Percentiles rank a stretch among this genome's conserved stretches.
These are phyloP conservation scores for Musa schizocarpa DNA, from an alignment of 176 grass and related monocot species.

Conservation along the genomic window DNA sequence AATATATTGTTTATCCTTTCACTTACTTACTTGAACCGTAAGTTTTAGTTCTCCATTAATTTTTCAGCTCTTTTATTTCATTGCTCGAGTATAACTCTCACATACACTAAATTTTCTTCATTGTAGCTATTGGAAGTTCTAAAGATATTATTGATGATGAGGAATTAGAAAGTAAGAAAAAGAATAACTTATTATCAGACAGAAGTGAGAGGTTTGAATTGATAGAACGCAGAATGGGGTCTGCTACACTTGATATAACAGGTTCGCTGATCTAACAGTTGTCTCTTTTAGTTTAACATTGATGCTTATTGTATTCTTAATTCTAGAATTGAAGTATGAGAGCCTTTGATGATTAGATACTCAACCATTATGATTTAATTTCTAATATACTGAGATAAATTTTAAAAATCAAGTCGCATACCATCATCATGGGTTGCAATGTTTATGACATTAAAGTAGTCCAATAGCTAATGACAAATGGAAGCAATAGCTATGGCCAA, in stretches of 20 bases:
- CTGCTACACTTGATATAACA: conserved; percentile 3
- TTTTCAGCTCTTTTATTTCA: not conserved
- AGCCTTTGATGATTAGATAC: too few species aligned
- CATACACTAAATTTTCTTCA: conserved; percentile 12
- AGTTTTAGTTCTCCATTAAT: conserved; percentile 19
- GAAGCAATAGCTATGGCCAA: too few species aligned
- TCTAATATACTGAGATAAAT: too few species aligned
- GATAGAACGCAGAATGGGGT: conserved; percentile 7
- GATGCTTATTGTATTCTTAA: not conserved
- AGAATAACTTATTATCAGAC: conserved; percentile 17
- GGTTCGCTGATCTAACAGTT: conserved; percentile 5
- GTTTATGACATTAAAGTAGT: too few species aligned
- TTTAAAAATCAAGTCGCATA: too few species aligned
- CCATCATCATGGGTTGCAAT: too few species aligned
- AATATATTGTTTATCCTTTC: conserved; percentile 59
- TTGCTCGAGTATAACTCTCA: conserved; percentile 7
- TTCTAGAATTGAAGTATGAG: too few species aligned
- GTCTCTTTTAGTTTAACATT: not conserved
- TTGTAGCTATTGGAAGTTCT: conserved; percentile 38
- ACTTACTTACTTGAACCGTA: conserved; percentile 63
- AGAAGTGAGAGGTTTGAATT: conserved; percentile 5
- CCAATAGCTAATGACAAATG: too few species aligned
- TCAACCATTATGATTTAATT: too few species aligned
- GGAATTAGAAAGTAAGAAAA: conserved; percentile 23
- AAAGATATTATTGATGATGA: conserved; percentile 36